phyloP scores from a whole-genome alignment of 345 rosid species.

The Bruguiera parviflora region DNA sequence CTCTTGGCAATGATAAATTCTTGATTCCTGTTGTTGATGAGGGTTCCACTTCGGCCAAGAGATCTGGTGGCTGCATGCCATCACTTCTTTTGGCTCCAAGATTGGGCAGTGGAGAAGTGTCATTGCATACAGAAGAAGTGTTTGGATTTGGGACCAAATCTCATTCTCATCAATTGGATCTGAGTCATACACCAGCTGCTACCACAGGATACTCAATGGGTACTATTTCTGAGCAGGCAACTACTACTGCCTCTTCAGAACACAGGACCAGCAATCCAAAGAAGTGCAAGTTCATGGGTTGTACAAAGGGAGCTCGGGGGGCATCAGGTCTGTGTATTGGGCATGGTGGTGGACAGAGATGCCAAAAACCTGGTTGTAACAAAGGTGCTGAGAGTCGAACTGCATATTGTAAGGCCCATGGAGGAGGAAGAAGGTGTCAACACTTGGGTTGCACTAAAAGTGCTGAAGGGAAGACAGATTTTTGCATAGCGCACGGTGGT shows the following conservation, averaged over 20 bases:
- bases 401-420: constrained; percentile 92
- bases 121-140: constrained; percentile 41
- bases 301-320: constrained; percentile 86
- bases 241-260: constrained; percentile 49
- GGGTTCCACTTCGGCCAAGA: constrained; percentile 92
- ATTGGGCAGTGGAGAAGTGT: constrained; percentile 31
- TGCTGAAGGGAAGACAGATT: constrained; percentile 89
- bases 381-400: constrained; percentile 94
- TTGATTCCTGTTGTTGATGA: constrained; percentile 68
- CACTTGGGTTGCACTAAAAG: constrained; percentile 95
- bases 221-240: constrained; percentile 52
- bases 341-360: constrained; percentile 96
- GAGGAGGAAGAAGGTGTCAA: constrained; percentile 93
- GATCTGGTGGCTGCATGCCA: constrained; percentile 86
- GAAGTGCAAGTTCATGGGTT: constrained; percentile 73
- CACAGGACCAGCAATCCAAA: constrained; percentile 46
- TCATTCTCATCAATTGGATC: constrained; percentile 34
- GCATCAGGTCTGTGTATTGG: constrained; percentile 91
- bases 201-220: constrained; percentile 51
- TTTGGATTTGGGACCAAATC: constrained; percentile 39
- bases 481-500: constrained; percentile 93
- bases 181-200: constrained; percentile 48
- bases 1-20: constrained; percentile 32
- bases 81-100: constrained; percentile 76
- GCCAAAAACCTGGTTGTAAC: constrained; percentile 81